Conservation (phyloP, 192 early-diverging fungal genomes). For the Backusella morwellensis region DNA sequence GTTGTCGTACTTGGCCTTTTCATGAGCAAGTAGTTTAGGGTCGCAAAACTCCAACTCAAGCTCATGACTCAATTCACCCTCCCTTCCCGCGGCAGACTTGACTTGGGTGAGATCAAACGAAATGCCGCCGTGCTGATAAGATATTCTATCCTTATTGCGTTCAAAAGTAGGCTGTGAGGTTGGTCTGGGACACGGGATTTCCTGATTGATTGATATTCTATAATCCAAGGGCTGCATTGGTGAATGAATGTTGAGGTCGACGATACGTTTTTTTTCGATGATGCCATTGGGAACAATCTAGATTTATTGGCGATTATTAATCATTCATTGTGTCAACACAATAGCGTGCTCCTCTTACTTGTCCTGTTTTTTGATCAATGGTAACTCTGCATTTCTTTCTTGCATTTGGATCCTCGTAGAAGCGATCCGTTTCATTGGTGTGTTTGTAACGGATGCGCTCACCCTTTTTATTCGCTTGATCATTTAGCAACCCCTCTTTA, state of each 20-base stretch:
- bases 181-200: slow-evolving; percentile 47
- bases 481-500: background rate
- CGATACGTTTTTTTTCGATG: slow-evolving; percentile 76
- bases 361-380: slow-evolving; percentile 56
- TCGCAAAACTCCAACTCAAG: slow-evolving; percentile 80
- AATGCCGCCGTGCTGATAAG: slow-evolving; percentile 81
- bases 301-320: background rate
- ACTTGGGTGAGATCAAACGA: slow-evolving; percentile 91
- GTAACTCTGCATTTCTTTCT: slow-evolving; percentile 60
- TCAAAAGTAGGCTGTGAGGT: slow-evolving; percentile 45
- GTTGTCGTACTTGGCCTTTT: slow-evolving; percentile 60
- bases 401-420: slow-evolving; percentile 39
- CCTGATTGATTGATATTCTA: slow-evolving; percentile 82
- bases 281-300: slow-evolving; percentile 52
- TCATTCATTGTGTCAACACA: background rate
- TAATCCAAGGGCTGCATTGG: slow-evolving; percentile 81
- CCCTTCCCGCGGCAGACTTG: slow-evolving; percentile 43
- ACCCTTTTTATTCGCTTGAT: slow-evolving; percentile 30
- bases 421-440: slow-evolving; percentile 71
- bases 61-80: slow-evolving; percentile 70
- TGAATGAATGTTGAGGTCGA: slow-evolving; percentile 83
- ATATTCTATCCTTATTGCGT: slow-evolving; percentile 86
- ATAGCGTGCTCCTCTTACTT: slow-evolving; percentile 25
- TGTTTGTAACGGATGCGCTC: slow-evolving; percentile 68
- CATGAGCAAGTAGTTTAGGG: slow-evolving; percentile 50